Evolutionary conservation across 2,329 filamentous ascomycete genomes (phyloP).

Genomic region (Fusarium penzigii): DNA sequence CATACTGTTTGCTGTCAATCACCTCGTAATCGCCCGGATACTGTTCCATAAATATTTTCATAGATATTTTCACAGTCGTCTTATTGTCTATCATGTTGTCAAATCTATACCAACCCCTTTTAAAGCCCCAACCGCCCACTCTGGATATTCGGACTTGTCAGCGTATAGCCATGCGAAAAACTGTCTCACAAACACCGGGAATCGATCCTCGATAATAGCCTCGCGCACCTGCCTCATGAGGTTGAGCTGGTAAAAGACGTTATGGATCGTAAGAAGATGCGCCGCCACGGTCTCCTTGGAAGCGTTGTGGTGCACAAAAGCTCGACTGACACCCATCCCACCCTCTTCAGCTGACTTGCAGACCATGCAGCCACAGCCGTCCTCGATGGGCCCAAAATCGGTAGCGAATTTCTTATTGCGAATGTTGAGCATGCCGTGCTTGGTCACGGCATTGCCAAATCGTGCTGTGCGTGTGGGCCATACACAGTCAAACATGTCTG

Average conservation of each 20-base stretch:
- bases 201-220: slow-evolving; percentile 79
- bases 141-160: slow-evolving; percentile 66
- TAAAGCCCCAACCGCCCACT: slow-evolving; percentile 83
- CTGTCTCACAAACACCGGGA: slow-evolving; percentile 71
- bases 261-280: slow-evolving; percentile 84
- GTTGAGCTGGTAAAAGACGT: slow-evolving; percentile 87
- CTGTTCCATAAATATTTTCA: too few species aligned
- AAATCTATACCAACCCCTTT: slow-evolving; percentile 75
- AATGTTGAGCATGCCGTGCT: slow-evolving; percentile 78
- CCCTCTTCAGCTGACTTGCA: slow-evolving; percentile 69
- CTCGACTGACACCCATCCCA: slow-evolving; percentile 78
- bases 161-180: slow-evolving; percentile 78
- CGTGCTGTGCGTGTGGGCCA: slow-evolving; percentile 96
- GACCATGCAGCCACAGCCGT: slow-evolving; percentile 77
- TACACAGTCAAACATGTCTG: slow-evolving; percentile 99
- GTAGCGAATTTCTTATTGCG: slow-evolving; percentile 72
- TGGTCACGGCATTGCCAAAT: slow-evolving; percentile 92
- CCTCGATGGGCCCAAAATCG: slow-evolving; percentile 83
- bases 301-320: slow-evolving; percentile 88
- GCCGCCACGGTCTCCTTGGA: slow-evolving; percentile 95
- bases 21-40: not conserved
- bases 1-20: too few species aligned
- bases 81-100: slow-evolving; percentile 20
- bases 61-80: not conserved
- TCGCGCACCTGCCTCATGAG: slow-evolving; percentile 76